Evolutionary conservation across 2,329 filamentous ascomycete species (phyloP).

Genomic region (Aspergillus terreus): DNA sequence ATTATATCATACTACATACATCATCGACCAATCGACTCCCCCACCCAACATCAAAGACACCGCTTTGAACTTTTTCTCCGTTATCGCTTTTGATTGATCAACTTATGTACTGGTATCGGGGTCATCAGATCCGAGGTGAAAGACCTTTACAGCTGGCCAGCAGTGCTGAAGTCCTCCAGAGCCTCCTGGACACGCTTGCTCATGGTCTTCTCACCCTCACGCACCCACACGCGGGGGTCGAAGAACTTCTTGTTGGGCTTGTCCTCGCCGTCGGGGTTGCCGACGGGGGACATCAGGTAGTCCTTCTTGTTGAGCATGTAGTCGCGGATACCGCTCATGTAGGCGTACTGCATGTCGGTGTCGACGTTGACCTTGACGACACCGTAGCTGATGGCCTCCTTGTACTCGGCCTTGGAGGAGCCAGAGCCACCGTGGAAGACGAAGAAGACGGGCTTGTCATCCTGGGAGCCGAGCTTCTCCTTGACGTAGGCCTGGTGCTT

Average conservation of each 20-base stretch:
- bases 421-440: slow-evolving; percentile 99
- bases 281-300: slow-evolving; percentile 80
- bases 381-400: slow-evolving; percentile 82
- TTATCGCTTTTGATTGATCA: slow-evolving; percentile 6
- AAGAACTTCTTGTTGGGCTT: slow-evolving; percentile 99
- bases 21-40: slow-evolving; percentile 4
- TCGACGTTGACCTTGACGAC: slow-evolving; percentile 99
- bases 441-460: slow-evolving; percentile 94
- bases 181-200: slow-evolving; percentile 72
- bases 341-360: slow-evolving; percentile 95
- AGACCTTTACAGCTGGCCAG: slow-evolving; percentile 65
- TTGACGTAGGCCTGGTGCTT: slow-evolving; percentile 95
- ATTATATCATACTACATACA: slow-evolving; percentile 12
- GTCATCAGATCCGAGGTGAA: slow-evolving; percentile 11
- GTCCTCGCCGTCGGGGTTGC: slow-evolving; percentile 91
- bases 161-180: slow-evolving; percentile 87
- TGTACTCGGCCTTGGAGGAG: slow-evolving; percentile 85
- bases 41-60: slow-evolving; percentile 2
- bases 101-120: slow-evolving; percentile 20
- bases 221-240: slow-evolving; percentile 89
- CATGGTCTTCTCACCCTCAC: slow-evolving; percentile 95
- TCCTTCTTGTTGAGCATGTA: slow-evolving; percentile 94
- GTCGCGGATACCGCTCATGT: slow-evolving; percentile 88
- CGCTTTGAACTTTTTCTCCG: slow-evolving; percentile 2
- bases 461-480: slow-evolving; percentile 66